Percentiles rank a stretch among this genome's conserved stretches.
phyloP scores from a whole-genome alignment of 306 rosid species.

The Begonia peltatifolia region DNA sequence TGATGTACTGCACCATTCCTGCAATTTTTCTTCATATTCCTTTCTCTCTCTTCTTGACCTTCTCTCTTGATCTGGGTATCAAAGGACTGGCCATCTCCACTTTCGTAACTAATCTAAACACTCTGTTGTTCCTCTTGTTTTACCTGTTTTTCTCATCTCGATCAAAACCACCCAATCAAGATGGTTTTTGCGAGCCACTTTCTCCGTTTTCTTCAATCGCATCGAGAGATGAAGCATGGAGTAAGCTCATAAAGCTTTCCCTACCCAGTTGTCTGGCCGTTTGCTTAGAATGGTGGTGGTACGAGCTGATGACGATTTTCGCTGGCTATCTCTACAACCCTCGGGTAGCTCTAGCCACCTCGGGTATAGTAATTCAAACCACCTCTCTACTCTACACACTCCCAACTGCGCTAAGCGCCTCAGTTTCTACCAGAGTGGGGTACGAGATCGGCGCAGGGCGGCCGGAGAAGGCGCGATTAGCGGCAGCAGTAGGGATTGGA shows the following conservation, averaged over 20 bases:
- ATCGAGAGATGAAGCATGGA: constrained; percentile 34
- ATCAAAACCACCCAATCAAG: not conserved
- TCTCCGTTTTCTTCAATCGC: not conserved
- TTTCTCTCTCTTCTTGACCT: constrained; percentile 37
- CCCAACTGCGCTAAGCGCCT: constrained; percentile 41
- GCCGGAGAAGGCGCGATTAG: constrained; percentile 31
- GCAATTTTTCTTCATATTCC: constrained; percentile 52
- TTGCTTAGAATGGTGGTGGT: constrained; percentile 97
- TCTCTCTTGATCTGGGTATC: constrained; percentile 52
- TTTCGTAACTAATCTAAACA: constrained; percentile 43
- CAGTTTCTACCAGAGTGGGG: constrained; percentile 48
- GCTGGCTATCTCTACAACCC: constrained; percentile 53
- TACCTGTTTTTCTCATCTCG: constrained; percentile 23
- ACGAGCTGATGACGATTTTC: constrained; percentile 50
- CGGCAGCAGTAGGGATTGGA: constrained; percentile 33
- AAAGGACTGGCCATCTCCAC: constrained; percentile 60
- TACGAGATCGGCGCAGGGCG: constrained; percentile 46
- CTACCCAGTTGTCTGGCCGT: constrained; percentile 66
- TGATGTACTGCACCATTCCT: constrained; percentile 48
- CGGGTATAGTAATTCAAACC: constrained; percentile 52
- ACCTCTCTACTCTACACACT: constrained; percentile 50
- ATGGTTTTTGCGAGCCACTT: constrained; percentile 10
- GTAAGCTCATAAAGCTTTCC: constrained; percentile 31
- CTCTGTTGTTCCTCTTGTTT: constrained; percentile 40
- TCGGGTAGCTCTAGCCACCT: constrained; percentile 30